phyloP scores from a whole-genome alignment of 441 rosid genomes.

The Hura crepitans region DNA sequence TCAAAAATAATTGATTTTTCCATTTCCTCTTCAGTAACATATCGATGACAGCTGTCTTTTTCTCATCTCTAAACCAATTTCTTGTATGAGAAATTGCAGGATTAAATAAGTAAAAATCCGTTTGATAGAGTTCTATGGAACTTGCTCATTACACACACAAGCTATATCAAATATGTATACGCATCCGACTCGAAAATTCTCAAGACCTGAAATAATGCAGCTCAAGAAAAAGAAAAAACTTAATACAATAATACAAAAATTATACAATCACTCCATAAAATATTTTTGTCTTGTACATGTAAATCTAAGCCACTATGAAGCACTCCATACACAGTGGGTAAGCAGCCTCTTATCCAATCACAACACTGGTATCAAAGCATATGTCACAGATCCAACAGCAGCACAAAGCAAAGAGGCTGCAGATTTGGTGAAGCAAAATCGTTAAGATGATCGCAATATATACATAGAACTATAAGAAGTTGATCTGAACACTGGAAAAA shows the following conservation, averaged over 20 bases:
- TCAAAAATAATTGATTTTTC: too few species aligned
- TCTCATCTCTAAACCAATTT: not conserved
- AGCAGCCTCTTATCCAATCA: slow-evolving; percentile 1
- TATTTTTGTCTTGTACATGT: not conserved
- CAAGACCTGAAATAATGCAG: not conserved
- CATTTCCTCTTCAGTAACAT: too few species aligned
- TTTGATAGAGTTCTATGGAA: not conserved
- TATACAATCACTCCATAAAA: not conserved
- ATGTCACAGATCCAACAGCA: slow-evolving; percentile 20
- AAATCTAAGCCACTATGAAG: too few species aligned
- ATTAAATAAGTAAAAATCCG: not conserved
- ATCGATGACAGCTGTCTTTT: too few species aligned
- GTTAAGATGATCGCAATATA: not conserved
- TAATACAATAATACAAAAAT: not conserved
- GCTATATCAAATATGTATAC: not conserved
- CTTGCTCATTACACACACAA: not conserved
- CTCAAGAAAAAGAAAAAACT: too few species aligned
- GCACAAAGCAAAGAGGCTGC: slow-evolving; percentile 19
- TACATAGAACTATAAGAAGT: not conserved
- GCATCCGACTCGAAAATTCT: not conserved
- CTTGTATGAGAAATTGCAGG: not conserved
- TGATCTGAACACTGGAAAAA: too few species aligned
- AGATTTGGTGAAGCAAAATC: not conserved
- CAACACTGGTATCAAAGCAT: slow-evolving; percentile 15
- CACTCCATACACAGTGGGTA: too few species aligned